These are phyloP conservation scores for Boletus rubescentipes DNA, from an alignment of 768 basidiomycete species.

Conservation along the genomic window DNA sequence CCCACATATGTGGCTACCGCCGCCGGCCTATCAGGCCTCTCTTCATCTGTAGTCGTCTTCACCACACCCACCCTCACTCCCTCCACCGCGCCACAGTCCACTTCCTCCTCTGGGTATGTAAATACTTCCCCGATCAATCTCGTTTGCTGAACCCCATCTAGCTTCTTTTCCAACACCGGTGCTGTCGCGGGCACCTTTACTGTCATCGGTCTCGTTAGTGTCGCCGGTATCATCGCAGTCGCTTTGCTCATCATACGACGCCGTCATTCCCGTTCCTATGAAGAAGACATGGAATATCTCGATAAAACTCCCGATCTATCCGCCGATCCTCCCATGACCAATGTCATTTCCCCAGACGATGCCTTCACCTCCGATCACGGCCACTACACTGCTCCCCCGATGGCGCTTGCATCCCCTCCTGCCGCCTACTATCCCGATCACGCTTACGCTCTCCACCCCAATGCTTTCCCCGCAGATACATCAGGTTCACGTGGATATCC, in stretches of 20 bases:
- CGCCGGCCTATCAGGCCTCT: neutral
- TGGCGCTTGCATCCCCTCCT: slow-evolving; percentile 16
- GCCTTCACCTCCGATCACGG: slow-evolving; percentile 19
- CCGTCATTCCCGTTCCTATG: slow-evolving; percentile 24
- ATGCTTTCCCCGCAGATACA: slow-evolving; percentile 2
- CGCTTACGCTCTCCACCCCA: slow-evolving; percentile 12
- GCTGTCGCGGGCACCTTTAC: slow-evolving; percentile 49
- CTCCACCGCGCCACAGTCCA: slow-evolving; percentile 14
- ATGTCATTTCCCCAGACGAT: slow-evolving; percentile 14
- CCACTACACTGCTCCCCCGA: slow-evolving; percentile 22
- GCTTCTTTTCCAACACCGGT: slow-evolving; percentile 47
- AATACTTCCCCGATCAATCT: no score
- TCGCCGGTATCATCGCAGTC: slow-evolving; percentile 33
- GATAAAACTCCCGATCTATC: slow-evolving; percentile 18
- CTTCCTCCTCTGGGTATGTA: slow-evolving; percentile 27
- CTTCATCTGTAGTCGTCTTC: neutral
- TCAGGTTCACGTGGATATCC: neutral
- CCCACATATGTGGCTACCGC: neutral
- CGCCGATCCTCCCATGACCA: slow-evolving; percentile 11
- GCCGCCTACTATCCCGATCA: slow-evolving; percentile 25
- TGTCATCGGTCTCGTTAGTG: slow-evolving; percentile 37
- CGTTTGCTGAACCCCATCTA: slow-evolving; percentile 12
- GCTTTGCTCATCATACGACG: slow-evolving; percentile 31
- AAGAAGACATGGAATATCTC: slow-evolving; percentile 32
- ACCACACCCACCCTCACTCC: slow-evolving; percentile 4